phyloP scores from a whole-genome alignment of 805 yeast genomes.

The Candida manassasensis region DNA sequence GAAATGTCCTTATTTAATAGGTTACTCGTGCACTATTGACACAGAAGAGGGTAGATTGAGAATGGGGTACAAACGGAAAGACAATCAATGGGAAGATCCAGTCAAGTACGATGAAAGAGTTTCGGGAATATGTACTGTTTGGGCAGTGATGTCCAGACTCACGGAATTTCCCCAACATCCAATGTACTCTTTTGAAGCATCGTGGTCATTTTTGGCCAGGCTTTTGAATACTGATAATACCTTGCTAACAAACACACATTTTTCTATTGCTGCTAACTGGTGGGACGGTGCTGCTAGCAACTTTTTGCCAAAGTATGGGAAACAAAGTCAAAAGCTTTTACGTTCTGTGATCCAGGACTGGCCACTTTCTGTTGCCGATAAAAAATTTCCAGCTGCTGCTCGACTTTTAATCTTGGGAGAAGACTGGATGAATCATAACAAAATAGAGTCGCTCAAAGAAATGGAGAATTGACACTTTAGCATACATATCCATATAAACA shows the following conservation, averaged over 20 bases:
- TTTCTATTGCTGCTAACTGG: conserved; percentile 71
- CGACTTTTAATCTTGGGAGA: conserved; percentile 74
- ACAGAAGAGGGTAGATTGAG: conserved; percentile 75
- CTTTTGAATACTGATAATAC: conserved; percentile 52
- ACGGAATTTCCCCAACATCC: conserved; percentile 12
- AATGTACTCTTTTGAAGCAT: conserved; percentile 44
- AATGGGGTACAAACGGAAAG: conserved; percentile 83
- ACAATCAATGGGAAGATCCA: conserved; percentile 55
- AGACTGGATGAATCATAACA: conserved; percentile 57
- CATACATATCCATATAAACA: not conserved
- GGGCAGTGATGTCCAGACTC: conserved; percentile 63
- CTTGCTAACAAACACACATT: conserved; percentile 64
- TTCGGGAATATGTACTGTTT: conserved; percentile 79
- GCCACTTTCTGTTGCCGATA: conserved; percentile 48
- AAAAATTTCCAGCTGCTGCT: conserved; percentile 70
- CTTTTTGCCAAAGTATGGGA: conserved; percentile 55
- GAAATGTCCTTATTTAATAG: conserved; percentile 86
- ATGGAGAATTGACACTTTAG: conserved; percentile 29
- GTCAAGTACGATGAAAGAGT: conserved; percentile 78
- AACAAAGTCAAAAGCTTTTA: conserved; percentile 65
- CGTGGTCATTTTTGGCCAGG: conserved; percentile 75
- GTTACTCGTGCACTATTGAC: conserved; percentile 68
- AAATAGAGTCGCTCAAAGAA: conserved; percentile 39
- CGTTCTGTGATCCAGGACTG: conserved; percentile 43
- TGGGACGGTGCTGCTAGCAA: conserved; percentile 78